Conservation (phyloP, 371 early-diverging fungal genomes). For the Syncephalis fuscata region DNA sequence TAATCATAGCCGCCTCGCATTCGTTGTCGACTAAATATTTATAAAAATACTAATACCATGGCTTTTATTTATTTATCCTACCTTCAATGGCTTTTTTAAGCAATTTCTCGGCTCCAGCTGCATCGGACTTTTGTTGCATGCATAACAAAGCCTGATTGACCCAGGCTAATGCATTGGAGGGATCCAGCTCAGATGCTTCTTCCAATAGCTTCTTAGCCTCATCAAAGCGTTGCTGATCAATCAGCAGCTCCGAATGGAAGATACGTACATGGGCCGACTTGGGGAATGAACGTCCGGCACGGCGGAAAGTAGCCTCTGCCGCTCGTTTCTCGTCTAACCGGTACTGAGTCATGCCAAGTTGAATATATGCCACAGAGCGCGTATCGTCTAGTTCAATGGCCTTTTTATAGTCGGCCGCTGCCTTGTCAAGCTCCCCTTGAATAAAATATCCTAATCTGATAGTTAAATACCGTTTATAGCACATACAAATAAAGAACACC, state of each 20-base stretch:
- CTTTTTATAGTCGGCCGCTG: slow-evolving; percentile 70
- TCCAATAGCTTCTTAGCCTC: not conserved
- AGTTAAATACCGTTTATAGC: not conserved
- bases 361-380: slow-evolving; percentile 86
- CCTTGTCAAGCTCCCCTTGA: slow-evolving; percentile 57
- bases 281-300: slow-evolving; percentile 62
- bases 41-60: not conserved
- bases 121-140: not conserved
- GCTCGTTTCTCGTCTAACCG: slow-evolving; percentile 59
- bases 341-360: slow-evolving; percentile 87
- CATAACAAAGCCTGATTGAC: not conserved
- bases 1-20: slow-evolving; percentile 89
- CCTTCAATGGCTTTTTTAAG: not conserved
- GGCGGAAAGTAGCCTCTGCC: slow-evolving; percentile 63
- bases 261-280: slow-evolving; percentile 80
- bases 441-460: slow-evolving; percentile 38
- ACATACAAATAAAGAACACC: not conserved
- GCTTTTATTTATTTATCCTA: not conserved
- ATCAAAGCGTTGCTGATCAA: slow-evolving; percentile 45
- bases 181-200: not conserved
- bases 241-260: slow-evolving; percentile 88
- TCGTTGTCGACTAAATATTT: slow-evolving; percentile 52
- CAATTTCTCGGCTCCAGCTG: not conserved
- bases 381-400: slow-evolving; percentile 61
- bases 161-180: not conserved